A percentile compares a stretch with the other conserved stretches of the same genome.
phyloP scores from a whole-genome alignment of 2,329 filamentous ascomycete genomes.

The Neonectria hederae region DNA sequence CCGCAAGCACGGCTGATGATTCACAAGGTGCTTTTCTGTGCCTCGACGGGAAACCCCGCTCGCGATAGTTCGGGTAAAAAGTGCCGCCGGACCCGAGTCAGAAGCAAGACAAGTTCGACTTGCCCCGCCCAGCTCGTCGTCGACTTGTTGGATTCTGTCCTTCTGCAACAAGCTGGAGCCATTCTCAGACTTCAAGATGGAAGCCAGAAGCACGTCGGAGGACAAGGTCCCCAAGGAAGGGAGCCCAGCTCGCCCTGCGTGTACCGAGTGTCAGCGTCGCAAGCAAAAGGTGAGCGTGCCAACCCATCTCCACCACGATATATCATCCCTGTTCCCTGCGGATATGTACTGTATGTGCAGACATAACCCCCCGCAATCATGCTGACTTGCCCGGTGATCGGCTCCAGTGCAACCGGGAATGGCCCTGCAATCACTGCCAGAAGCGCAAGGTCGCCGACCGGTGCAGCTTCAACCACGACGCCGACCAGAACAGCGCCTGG shows the following conservation, averaged over 20 bases:
- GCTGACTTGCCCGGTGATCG: neutral
- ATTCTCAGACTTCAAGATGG: neutral
- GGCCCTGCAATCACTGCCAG: conserved; percentile 52
- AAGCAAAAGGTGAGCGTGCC: conserved; percentile 48
- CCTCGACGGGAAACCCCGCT: neutral
- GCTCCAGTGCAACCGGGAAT: conserved; percentile 50
- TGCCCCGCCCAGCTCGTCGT: too few species aligned
- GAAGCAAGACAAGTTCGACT: neutral
- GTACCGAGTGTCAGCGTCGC: conserved; percentile 54
- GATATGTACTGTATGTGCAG: too few species aligned
- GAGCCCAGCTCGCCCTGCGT: conserved; percentile 47
- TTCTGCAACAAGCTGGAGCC: neutral
- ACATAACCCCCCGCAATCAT: neutral
- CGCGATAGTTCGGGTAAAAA: neutral
- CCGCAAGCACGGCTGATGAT: neutral
- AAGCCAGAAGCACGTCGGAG: conserved; percentile 9
- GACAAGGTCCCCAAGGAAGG: conserved; percentile 27
- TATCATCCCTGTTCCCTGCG: neutral
- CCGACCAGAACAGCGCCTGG: conserved; percentile 35
- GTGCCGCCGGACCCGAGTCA: neutral
- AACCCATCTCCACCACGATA: neutral
- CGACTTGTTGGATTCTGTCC: too few species aligned
- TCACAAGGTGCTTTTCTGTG: neutral
- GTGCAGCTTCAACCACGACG: conserved; percentile 46
- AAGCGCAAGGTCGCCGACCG: conserved; percentile 51